These are phyloP conservation scores for Nitzschia putrida DNA, from an alignment of 108 stramenopile species.

Conservation along the genomic window DNA sequence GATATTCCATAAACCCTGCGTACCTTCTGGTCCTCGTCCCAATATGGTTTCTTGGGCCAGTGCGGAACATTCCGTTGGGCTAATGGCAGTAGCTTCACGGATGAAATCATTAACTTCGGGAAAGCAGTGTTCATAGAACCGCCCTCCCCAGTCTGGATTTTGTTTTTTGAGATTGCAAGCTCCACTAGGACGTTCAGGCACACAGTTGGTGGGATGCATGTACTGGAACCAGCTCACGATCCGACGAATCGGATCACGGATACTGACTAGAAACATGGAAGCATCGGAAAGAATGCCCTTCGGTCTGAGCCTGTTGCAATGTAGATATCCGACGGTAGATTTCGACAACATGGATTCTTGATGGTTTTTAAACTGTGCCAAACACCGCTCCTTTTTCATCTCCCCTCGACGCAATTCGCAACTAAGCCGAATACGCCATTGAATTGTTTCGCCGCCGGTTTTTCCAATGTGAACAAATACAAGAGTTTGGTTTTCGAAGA, in stretches of 20 bases:
- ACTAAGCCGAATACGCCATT: slow-evolving; percentile 28
- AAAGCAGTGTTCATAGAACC: slow-evolving; percentile 40
- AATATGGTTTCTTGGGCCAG: slow-evolving; percentile 13
- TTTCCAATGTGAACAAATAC: slow-evolving; percentile 49
- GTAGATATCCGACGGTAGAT: slow-evolving; percentile 19
- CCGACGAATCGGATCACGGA: slow-evolving; percentile 39
- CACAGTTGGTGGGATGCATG: slow-evolving; percentile 39
- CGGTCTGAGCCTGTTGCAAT: slow-evolving; percentile 22
- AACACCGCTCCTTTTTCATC: slow-evolving; percentile 13
- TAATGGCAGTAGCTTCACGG: not conserved
- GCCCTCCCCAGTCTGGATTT: slow-evolving; percentile 23
- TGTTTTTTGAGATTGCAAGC: slow-evolving; percentile 35
- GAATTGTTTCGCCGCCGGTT: slow-evolving; percentile 46
- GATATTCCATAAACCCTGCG: not conserved
- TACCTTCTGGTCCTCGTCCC: slow-evolving; percentile 24
- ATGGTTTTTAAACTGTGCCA: slow-evolving; percentile 6
- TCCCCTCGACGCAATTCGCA: slow-evolving; percentile 20
- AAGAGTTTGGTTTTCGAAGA: slow-evolving; percentile 9
- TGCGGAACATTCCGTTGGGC: slow-evolving; percentile 6
- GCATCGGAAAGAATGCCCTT: slow-evolving; percentile 1
- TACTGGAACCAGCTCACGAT: slow-evolving; percentile 38
- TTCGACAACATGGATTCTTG: slow-evolving; percentile 14
- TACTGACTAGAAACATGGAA: slow-evolving; percentile 30
- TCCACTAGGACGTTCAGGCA: slow-evolving; percentile 17
- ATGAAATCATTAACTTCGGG: slow-evolving; percentile 25